A percentile compares a stretch with the other conserved stretches of the same genome.
Conservation (phyloP, 306 rosid genomes). For the Castanopsis chinensis region DNA sequence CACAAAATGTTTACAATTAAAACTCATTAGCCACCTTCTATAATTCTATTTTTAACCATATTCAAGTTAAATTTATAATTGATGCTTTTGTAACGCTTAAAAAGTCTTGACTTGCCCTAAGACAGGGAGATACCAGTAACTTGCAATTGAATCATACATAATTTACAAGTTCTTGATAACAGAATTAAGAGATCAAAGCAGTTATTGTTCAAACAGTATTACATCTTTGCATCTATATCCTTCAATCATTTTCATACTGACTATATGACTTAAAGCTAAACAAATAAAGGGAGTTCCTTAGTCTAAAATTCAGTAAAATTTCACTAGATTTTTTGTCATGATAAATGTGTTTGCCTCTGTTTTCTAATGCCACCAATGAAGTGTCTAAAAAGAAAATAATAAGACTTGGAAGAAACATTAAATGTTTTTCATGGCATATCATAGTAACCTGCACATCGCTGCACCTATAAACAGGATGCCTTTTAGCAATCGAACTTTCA, state of each 20-base stretch:
- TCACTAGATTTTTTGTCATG: not conserved
- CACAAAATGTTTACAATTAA: not conserved
- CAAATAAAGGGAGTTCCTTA: not conserved
- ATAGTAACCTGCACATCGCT: conserved; percentile 74
- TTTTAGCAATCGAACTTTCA: conserved; percentile 56
- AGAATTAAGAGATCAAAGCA: not conserved
- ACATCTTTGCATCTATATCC: not conserved
- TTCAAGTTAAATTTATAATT: not conserved
- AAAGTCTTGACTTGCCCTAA: not conserved
- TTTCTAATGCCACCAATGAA: not conserved
- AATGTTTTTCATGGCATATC: conserved; percentile 26
- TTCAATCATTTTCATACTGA: no score
- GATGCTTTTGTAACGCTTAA: not conserved
- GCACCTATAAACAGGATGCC: conserved; percentile 88
- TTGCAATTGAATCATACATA: not conserved
- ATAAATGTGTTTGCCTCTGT: not conserved
- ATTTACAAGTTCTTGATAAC: not conserved
- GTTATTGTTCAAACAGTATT: not conserved
- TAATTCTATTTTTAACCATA: not conserved
- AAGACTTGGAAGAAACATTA: conserved; percentile 1
- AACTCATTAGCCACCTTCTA: not conserved
- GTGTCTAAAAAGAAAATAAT: conserved; percentile 2
- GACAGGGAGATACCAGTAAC: not conserved
- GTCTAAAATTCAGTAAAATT: not conserved
- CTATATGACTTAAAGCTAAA: not conserved